Conservation (phyloP, 176 grass and related monocot species). For the Avena sativa region DNA sequence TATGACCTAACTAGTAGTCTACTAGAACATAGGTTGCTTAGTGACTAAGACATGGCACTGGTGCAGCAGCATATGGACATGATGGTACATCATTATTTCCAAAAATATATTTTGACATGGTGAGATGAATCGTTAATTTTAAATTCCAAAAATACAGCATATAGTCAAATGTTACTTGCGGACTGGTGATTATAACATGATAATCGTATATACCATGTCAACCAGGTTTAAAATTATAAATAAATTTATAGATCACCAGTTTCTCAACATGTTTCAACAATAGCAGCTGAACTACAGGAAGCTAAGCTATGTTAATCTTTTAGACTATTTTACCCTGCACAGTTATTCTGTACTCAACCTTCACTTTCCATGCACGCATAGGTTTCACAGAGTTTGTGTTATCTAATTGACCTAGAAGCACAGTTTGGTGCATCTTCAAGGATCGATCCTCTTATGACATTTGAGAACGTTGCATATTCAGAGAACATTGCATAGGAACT, state of each 20-base stretch:
- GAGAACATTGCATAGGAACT: conserved; percentile 17
- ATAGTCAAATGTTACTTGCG: neutral
- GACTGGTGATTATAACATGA: neutral
- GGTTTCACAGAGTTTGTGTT: neutral
- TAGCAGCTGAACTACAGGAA: neutral
- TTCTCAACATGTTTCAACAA: neutral
- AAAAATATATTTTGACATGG: neutral
- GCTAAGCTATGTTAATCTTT: neutral
- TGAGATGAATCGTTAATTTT: neutral
- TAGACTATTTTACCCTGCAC: conserved; percentile 13
- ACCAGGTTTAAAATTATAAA: neutral
- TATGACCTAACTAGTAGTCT: neutral
- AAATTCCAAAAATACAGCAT: neutral
- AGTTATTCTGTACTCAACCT: neutral
- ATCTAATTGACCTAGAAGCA: conserved; percentile 16
- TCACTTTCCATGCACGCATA: neutral
- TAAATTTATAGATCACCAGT: neutral
- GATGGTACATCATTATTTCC: neutral
- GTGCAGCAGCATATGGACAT: neutral
- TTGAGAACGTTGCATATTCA: neutral
- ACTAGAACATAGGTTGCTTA: conserved; percentile 16
- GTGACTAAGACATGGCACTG: neutral
- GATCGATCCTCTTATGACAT: conserved; percentile 23
- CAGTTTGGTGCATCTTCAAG: neutral
- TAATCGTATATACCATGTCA: neutral